phyloP scores from a whole-genome alignment of 768 basidiomycete genomes.

The Trametes elegans region DNA sequence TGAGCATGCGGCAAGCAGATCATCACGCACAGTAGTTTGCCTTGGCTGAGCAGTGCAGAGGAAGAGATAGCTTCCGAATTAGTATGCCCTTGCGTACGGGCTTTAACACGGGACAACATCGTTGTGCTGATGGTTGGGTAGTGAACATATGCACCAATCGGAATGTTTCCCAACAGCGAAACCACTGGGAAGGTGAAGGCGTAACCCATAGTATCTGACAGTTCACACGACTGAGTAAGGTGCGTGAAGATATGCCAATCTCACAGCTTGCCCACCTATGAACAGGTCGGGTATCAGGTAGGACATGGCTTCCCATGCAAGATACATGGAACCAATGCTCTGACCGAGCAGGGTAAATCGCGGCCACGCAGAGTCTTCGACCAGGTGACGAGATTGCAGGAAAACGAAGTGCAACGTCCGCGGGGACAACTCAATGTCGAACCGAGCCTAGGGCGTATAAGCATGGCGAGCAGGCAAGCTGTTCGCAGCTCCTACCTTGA shows the following conservation, averaged over 20 bases:
- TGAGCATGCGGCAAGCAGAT: not conserved
- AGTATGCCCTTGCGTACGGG: slow-evolving; percentile 57
- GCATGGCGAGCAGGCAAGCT: not conserved
- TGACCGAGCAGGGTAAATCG: slow-evolving; percentile 93
- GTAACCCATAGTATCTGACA: slow-evolving; percentile 99
- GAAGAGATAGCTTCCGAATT: slow-evolving; percentile 58
- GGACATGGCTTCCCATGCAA: slow-evolving; percentile 81
- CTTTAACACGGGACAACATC: slow-evolving; percentile 82
- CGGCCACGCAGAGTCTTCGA: slow-evolving; percentile 83
- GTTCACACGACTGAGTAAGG: not conserved
- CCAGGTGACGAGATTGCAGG: slow-evolving; percentile 61
- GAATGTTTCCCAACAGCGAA: slow-evolving; percentile 56
- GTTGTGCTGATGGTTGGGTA: slow-evolving; percentile 95
- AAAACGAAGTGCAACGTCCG: slow-evolving; percentile 77
- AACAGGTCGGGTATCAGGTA: slow-evolving; percentile 84
- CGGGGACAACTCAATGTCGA: slow-evolving; percentile 73
- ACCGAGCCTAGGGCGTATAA: slow-evolving; percentile 55
- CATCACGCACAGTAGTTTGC: slow-evolving; percentile 60
- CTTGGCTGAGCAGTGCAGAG: slow-evolving; percentile 49
- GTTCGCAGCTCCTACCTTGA: slow-evolving; percentile 49
- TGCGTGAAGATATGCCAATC: not conserved
- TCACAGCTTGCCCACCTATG: slow-evolving; percentile 57
- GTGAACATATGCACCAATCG: slow-evolving; percentile 90
- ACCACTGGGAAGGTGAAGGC: slow-evolving; percentile 90
- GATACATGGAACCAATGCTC: slow-evolving; percentile 80